Evolutionary conservation across 495 filamentous ascomycete species (phyloP).

Genomic region (Pyrenula aspistea): DNA sequence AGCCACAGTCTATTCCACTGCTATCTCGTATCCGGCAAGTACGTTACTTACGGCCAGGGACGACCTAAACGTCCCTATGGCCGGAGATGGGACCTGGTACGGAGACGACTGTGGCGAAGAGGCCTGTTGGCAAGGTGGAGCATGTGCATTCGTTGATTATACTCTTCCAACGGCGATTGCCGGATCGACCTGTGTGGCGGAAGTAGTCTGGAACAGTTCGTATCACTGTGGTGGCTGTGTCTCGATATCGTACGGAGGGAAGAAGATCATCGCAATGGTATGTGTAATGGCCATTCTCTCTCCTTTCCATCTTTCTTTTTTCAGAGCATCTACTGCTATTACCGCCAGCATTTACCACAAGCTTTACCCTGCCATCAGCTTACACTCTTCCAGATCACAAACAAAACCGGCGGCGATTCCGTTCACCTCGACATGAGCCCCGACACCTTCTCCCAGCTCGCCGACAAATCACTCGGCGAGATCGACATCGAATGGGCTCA

Average conservation of each 20-base stretch:
- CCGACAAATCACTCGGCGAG: neutral
- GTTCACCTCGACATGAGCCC: neutral
- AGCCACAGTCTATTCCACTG: neutral
- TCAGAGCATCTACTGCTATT: neutral
- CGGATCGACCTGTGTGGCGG: slow-evolving; percentile 2
- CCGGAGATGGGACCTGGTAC: slow-evolving; percentile 1
- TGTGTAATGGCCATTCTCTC: neutral
- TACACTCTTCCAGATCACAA: neutral
- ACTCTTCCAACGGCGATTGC: slow-evolving; percentile 2
- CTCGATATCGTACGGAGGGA: slow-evolving; percentile 1
- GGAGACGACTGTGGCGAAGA: slow-evolving; percentile 1
- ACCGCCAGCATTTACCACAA: neutral
- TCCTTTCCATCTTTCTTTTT: neutral
- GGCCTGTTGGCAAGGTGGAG: slow-evolving; percentile 2
- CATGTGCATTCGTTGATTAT: slow-evolving; percentile 3
- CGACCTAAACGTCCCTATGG: neutral
- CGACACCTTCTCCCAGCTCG: neutral
- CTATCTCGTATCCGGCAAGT: neutral
- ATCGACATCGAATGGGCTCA: neutral
- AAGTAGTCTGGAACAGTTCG: slow-evolving; percentile 2
- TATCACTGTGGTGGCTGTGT: slow-evolving; percentile 2
- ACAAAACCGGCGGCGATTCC: neutral
- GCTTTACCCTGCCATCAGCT: neutral
- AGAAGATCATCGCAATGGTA: slow-evolving; percentile 3
- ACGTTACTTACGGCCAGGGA: neutral